Conservation (phyloP, 495 filamentous ascomycete genomes). For the Aspergillus diversus region DNA sequence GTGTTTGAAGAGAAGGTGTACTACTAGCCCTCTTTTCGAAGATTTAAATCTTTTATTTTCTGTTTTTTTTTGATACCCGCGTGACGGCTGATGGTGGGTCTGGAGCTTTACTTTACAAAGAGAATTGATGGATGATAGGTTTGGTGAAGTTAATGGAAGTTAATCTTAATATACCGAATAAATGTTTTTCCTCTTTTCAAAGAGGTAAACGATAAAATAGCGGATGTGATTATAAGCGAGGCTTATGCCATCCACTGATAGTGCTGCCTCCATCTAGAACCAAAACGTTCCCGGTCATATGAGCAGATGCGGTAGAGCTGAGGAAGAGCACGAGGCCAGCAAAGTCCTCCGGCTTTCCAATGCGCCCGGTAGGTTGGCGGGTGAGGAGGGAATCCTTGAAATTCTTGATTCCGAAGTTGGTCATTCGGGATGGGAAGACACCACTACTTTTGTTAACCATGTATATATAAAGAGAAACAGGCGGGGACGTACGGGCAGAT, state of each 20-base stretch:
- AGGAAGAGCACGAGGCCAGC: not conserved
- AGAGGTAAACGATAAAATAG: no score
- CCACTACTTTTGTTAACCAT: not conserved
- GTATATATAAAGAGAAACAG: not conserved
- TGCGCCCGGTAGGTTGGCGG: not conserved
- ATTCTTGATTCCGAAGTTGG: not conserved
- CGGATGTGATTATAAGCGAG: no score
- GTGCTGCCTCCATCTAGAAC: not conserved
- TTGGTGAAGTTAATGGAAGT: not conserved
- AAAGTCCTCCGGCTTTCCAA: not conserved
- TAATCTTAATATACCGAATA: no score
- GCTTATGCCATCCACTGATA: not conserved
- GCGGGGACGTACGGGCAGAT: not conserved
- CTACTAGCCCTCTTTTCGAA: conserved; percentile 16
- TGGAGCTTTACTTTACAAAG: not conserved
- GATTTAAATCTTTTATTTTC: not conserved
- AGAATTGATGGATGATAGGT: not conserved
- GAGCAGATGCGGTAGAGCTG: not conserved
- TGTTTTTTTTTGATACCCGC: conserved; percentile 1
- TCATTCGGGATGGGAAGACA: not conserved
- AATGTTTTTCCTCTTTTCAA: no score
- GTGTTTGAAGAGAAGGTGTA: conserved; percentile 73
- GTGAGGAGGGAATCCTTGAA: not conserved
- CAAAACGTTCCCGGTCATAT: not conserved
- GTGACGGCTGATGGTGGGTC: not conserved